Evolutionary conservation across 441 rosid species (phyloP), one percentile per base, ranked within the genome.

Genomic region (Corymbia calophylla): DNA sequence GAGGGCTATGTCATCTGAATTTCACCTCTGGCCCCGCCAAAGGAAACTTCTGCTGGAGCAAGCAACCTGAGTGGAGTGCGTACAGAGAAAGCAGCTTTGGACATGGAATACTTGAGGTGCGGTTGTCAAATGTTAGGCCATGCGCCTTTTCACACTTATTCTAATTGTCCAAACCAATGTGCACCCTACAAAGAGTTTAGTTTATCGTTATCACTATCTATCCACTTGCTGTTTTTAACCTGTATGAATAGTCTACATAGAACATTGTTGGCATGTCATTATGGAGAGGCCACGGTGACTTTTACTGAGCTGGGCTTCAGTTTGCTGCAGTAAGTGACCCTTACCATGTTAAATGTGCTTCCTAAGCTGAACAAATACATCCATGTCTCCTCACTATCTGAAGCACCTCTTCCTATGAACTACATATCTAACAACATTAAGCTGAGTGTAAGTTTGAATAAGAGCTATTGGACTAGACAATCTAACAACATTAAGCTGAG

Each of bases 21-120:
- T 95, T 94, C 87, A 89, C 96, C 35, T 93, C 82, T 85, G 95
- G 95, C 88, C 92, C 95, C 17, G 97, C 96, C 48, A 92, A 94
- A 88, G 96, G 93, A 54, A 94, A 91, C 87, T 94, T 94, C 86
- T 95, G 95, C 91, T 95, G 95, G 97, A 93, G 92, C 85, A 93
- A 87, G 89, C 96, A 95, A 89, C 97, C 96, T 0, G 94, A 94
- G 62, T 94, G 95, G 96, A 93, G 97, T 92, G 96, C 97, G 25
- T 91, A 91, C 23, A 92, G 97, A 92, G 96, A 94, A 85, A 94
- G 96, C 91, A 95, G 97, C 91, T 94, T 95, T 87, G 97, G 97
- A 54, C 96, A 95, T 90, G 95, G 96, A 90, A 91, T 94, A 66
- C 94, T 95, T 2, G 95, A 94, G 95, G 96, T 95, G 39, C 14